Evolutionary conservation across 352 stramenopile species (phyloP).

Genomic region (Phytophthora sp.): DNA sequence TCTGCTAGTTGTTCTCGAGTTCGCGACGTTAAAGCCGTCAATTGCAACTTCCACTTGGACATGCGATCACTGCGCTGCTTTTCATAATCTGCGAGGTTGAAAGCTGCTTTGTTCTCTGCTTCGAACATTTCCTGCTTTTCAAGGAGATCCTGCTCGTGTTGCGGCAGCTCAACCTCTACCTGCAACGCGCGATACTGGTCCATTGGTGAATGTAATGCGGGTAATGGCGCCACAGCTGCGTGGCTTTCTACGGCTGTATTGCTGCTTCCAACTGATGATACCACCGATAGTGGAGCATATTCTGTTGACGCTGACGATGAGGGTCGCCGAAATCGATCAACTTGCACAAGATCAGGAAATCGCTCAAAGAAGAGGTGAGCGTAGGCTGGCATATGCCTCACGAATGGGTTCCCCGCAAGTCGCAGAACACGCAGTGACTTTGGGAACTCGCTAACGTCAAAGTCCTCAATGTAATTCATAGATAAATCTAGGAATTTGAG

Average conservation of each 20-base stretch:
- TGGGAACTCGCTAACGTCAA: slow-evolving; percentile 67
- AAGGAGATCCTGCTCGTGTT: slow-evolving; percentile 22
- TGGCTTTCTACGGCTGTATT: slow-evolving; percentile 3
- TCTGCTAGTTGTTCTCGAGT: slow-evolving; percentile 45
- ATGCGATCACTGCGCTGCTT: slow-evolving; percentile 49
- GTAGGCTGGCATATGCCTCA: slow-evolving; percentile 60
- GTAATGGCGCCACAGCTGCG: slow-evolving; percentile 11
- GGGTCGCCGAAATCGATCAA: slow-evolving; percentile 57
- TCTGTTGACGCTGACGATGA: slow-evolving; percentile 7
- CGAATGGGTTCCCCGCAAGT: slow-evolving; percentile 64
- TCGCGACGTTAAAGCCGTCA: slow-evolving; percentile 51
- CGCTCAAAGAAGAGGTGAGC: slow-evolving; percentile 64
- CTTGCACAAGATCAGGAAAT: slow-evolving; percentile 63
- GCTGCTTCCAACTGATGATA: slow-evolving; percentile 23
- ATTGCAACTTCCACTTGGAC: slow-evolving; percentile 57
- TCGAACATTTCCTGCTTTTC: slow-evolving; percentile 18
- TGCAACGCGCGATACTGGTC: slow-evolving; percentile 47
- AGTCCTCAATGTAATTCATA: slow-evolving; percentile 75
- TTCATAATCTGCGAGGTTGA: slow-evolving; percentile 49
- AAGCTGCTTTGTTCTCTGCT: slow-evolving; percentile 18
- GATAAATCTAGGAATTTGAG: slow-evolving; percentile 82
- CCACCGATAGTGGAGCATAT: slow-evolving; percentile 5
- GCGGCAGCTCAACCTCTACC: slow-evolving; percentile 20
- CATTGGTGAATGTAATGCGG: slow-evolving; percentile 21
- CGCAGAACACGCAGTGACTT: slow-evolving; percentile 58